phyloP scores from a whole-genome alignment of 495 filamentous ascomycete genomes.

The Penicillium canescens region DNA sequence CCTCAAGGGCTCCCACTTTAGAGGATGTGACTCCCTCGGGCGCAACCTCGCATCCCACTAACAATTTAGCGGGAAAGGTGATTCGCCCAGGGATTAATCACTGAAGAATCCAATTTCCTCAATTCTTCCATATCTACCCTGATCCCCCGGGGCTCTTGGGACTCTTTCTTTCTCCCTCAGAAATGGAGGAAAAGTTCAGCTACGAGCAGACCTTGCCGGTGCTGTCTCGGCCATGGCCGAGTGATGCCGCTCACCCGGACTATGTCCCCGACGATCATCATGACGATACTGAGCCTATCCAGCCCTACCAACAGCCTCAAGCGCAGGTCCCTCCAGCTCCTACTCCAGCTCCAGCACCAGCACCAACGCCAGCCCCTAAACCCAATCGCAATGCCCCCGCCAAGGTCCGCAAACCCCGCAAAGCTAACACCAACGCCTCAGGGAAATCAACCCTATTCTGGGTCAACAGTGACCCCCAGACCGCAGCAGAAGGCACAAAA shows the following conservation, averaged over 20 bases:
- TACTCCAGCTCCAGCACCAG: neutral
- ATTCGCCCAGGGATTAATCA: conserved; percentile 3
- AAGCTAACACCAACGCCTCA: conserved; percentile 31
- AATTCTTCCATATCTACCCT: conserved; percentile 15
- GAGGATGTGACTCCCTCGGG: no score
- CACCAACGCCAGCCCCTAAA: neutral
- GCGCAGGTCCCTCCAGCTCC: neutral
- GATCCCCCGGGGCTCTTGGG: conserved; percentile 16
- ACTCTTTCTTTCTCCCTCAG: conserved; percentile 18
- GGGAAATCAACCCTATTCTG: conserved; percentile 46
- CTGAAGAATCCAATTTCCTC: conserved; percentile 3
- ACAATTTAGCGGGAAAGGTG: conserved; percentile 2
- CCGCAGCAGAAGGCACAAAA: conserved; percentile 39
- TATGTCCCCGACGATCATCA: conserved; percentile 10
- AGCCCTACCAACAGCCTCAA: neutral
- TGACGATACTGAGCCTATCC: neutral
- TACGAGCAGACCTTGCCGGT: conserved; percentile 32
- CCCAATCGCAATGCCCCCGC: conserved; percentile 28
- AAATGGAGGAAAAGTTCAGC: conserved; percentile 35
- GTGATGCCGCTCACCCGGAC: conserved; percentile 17
- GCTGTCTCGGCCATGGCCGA: conserved; percentile 21
- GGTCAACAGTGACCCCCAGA: conserved; percentile 45
- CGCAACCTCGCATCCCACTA: conserved; percentile 1
- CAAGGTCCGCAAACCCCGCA: conserved; percentile 44
- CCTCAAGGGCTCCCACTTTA: no score